Percentiles rank a stretch among this genome's conserved stretches.
Conservation (phyloP, 768 basidiomycete species). For the Termitomyces sp. region DNA sequence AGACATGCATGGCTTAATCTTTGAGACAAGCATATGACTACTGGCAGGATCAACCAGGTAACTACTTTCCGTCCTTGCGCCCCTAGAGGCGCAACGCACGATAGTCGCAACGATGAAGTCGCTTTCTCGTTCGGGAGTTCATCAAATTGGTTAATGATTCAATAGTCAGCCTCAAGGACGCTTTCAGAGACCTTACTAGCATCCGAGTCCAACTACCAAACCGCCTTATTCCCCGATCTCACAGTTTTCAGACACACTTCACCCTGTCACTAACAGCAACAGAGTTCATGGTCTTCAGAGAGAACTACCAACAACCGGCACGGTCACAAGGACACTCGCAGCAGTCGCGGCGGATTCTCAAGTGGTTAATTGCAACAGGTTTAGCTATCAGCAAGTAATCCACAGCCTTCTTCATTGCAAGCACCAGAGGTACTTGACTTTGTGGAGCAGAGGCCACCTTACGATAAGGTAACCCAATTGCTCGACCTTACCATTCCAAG, state of each 20-base stretch:
- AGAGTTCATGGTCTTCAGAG: constrained; percentile 29
- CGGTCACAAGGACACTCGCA: constrained; percentile 15
- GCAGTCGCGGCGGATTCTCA: constrained; percentile 29
- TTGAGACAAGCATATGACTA: constrained; percentile 84
- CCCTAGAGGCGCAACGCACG: neutral
- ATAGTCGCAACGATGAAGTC: neutral
- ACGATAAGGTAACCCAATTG: constrained; percentile 6
- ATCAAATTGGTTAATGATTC: constrained; percentile 20
- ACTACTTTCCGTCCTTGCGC: constrained; percentile 6
- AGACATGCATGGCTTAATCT: constrained; percentile 82
- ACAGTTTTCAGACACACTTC: constrained; percentile 35
- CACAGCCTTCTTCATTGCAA: constrained; percentile 28
- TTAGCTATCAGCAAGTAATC: constrained; percentile 38
- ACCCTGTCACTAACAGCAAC: constrained; percentile 22
- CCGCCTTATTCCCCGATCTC: constrained; percentile 42
- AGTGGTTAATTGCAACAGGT: constrained; percentile 30
- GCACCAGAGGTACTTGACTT: constrained; percentile 25
- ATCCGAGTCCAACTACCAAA: constrained; percentile 20
- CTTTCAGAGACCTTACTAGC: constrained; percentile 16
- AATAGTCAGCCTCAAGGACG: constrained; percentile 11
- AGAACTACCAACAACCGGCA: constrained; percentile 33
- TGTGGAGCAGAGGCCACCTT: constrained; percentile 5
- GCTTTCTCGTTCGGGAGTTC: neutral
- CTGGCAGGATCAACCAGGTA: constrained; percentile 84
- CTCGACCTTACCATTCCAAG: constrained; percentile 26